A percentile compares a stretch with the other conserved stretches of the same genome.
Conservation (phyloP, 495 filamentous ascomycete genomes). For the Letharia lupina region DNA sequence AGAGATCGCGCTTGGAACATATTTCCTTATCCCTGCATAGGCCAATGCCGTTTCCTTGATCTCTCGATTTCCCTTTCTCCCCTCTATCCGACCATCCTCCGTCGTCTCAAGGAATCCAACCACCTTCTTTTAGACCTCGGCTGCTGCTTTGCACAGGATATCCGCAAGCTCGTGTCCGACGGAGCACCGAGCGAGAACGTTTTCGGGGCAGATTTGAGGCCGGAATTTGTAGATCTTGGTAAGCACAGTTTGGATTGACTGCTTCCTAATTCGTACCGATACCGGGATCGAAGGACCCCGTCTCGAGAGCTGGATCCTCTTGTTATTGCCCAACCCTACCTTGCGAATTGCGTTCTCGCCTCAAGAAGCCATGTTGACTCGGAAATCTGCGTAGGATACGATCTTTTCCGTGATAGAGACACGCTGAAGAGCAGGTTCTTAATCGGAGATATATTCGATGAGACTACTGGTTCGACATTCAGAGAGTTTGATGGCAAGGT, state of each 20-base stretch:
- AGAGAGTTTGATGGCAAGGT: conserved; percentile 35
- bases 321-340: background rate
- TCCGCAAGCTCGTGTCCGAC: conserved; percentile 36
- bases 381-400: conserved; percentile 24
- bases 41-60: conserved; percentile 44
- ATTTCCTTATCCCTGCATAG: conserved; percentile 39
- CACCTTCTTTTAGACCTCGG: conserved; percentile 34
- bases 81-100: conserved; percentile 30
- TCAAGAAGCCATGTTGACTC: background rate
- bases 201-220: conserved; percentile 30
- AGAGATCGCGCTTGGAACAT: too few species aligned
- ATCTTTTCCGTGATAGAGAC: conserved; percentile 41
- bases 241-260: background rate
- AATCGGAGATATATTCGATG: conserved; percentile 40
- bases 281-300: background rate
- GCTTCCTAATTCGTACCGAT: background rate
- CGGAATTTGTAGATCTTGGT: conserved; percentile 44
- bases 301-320: background rate
- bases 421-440: conserved; percentile 25
- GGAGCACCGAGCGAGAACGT: conserved; percentile 36
- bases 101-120: conserved; percentile 32
- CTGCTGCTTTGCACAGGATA: too few species aligned
- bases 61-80: conserved; percentile 28
- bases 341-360: background rate
- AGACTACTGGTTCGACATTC: conserved; percentile 24